phyloP scores from a whole-genome alignment of 331 rosid genomes.

The Pyracantha coccinea region DNA sequence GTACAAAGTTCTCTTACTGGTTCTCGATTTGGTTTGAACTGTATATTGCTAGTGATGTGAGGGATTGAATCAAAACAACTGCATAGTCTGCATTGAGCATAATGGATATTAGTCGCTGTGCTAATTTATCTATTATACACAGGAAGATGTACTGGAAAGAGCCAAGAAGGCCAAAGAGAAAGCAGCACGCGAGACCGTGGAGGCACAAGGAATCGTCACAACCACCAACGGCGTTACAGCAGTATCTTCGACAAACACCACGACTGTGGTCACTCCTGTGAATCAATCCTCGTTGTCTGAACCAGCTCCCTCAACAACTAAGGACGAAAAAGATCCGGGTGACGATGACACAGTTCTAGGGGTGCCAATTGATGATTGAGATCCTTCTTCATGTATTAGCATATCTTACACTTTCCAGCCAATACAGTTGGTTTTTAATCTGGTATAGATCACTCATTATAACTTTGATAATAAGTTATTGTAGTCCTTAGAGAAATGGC shows the following conservation, averaged over 20 bases:
- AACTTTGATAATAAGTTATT: neutral
- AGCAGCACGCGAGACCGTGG: constrained; percentile 72
- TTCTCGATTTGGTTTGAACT: neutral
- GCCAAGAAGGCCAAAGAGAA: constrained; percentile 78
- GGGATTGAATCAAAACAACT: no score
- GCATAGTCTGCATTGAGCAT: neutral
- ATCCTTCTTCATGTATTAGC: neutral
- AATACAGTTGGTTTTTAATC: neutral
- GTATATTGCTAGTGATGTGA: neutral
- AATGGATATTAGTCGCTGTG: neutral
- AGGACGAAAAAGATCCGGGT: neutral
- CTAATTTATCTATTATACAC: constrained; percentile 9
- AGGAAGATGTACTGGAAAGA: constrained; percentile 91
- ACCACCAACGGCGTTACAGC: constrained; percentile 11
- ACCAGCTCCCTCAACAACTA: neutral
- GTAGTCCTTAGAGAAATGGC: no score
- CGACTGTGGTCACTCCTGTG: neutral
- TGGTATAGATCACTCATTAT: neutral
- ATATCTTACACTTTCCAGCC: neutral
- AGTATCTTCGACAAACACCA: neutral
- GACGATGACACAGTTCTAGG: neutral
- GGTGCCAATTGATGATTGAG: constrained; percentile 14
- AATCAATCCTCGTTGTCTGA: constrained; percentile 10
- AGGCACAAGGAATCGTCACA: constrained; percentile 34
- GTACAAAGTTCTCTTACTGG: neutral